Conservation (phyloP, 1,139 yeast genomes). For the Blastobotrys raffinosifermentans region DNA sequence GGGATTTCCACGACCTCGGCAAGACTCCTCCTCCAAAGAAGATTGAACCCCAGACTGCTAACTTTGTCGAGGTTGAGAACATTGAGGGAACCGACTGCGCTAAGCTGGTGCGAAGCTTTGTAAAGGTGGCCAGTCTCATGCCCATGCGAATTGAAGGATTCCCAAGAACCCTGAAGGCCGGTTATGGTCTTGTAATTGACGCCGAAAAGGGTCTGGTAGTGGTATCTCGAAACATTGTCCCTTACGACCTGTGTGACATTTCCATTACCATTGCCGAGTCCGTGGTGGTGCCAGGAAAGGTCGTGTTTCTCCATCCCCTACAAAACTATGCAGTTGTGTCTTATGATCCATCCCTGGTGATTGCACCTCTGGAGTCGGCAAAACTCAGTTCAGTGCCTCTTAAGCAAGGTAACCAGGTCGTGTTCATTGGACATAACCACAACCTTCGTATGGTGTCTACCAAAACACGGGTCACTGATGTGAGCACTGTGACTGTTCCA, state of each 20-base stretch:
- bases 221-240: constrained; percentile 72
- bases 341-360: constrained; percentile 71
- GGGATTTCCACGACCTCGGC: constrained; percentile 67
- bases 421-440: constrained; percentile 74
- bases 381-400: constrained; percentile 52
- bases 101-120: constrained; percentile 53
- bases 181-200: constrained; percentile 78
- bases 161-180: constrained; percentile 54
- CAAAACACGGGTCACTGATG: constrained; percentile 70
- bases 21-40: constrained; percentile 35
- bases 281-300: constrained; percentile 71
- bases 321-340: constrained; percentile 80
- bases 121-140: constrained; percentile 56
- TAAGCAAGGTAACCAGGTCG: constrained; percentile 67
- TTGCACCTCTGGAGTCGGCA: constrained; percentile 60
- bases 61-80: constrained; percentile 59
- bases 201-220: constrained; percentile 73
- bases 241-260: constrained; percentile 80
- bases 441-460: constrained; percentile 67
- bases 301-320: constrained; percentile 80
- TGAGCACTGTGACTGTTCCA: constrained; percentile 69
- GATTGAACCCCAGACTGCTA: constrained; percentile 55
- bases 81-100: constrained; percentile 49
- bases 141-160: constrained; percentile 74
- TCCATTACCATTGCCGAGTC: constrained; percentile 81